Percentiles rank a stretch among this genome's conserved stretches.
These are phyloP conservation scores for Paraleonurus japonicus DNA, from an alignment of 257 asterid genomes.

Conservation along the genomic window DNA sequence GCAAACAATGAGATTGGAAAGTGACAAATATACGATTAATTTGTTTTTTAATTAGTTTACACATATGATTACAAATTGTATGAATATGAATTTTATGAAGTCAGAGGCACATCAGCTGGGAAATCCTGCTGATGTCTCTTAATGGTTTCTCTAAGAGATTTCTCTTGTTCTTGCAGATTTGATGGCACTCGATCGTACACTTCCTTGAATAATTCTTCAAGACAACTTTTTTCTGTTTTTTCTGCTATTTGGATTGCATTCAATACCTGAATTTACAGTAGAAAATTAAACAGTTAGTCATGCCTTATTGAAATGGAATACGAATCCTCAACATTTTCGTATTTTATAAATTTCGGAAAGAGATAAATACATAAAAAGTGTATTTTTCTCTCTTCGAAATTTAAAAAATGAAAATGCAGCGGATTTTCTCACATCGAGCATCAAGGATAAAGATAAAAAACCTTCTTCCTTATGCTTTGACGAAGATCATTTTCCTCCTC, in stretches of 20 bases:
- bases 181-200: conserved; percentile 59
- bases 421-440: not conserved
- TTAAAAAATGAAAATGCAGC: not conserved
- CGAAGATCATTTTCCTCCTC: conserved; percentile 62
- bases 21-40: not conserved
- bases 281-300: not conserved
- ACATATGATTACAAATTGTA: not conserved
- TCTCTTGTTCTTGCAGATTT: conserved; percentile 75
- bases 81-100: not conserved
- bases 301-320: not conserved
- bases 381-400: not conserved
- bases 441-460: conserved; percentile 8
- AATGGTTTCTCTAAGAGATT: conserved; percentile 54
- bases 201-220: conserved; percentile 60
- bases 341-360: not conserved
- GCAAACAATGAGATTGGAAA: too few relatives aligned
- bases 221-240: conserved; percentile 50
- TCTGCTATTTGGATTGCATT: conserved; percentile 77
- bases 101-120: conserved; percentile 68
- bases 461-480: conserved; percentile 57
- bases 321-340: not conserved
- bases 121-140: conserved; percentile 60
- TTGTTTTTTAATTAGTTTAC: not conserved
- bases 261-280: conserved; percentile 40
- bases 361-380: too few relatives aligned